phyloP scores from a whole-genome alignment of 2,329 filamentous ascomycete species.

The Trichoderma semiorbis region DNA sequence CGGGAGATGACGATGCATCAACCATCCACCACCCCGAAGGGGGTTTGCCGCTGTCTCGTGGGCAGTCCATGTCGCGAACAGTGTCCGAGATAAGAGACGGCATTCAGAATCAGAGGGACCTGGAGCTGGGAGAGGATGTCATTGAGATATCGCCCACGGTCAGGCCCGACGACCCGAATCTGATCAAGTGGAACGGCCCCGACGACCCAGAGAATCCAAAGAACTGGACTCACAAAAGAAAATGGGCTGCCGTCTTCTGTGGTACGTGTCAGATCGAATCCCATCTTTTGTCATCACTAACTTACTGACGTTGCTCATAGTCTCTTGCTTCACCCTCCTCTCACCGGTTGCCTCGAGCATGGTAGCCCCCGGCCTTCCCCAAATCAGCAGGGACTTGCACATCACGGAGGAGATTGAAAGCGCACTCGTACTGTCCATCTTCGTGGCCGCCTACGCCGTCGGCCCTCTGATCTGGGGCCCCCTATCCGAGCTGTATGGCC shows the following conservation, averaged over 20 bases:
- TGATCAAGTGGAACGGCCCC: constrained; percentile 50
- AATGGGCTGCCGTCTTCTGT: constrained; percentile 53
- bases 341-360: constrained; percentile 58
- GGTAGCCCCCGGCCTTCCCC: constrained; percentile 48
- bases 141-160: constrained; percentile 25
- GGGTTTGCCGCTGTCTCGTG: not conserved
- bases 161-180: constrained; percentile 33
- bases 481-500: constrained; percentile 57
- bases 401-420: constrained; percentile 44
- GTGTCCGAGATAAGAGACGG: constrained; percentile 41
- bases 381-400: constrained; percentile 52
- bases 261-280: constrained; percentile 20
- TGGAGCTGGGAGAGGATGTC: constrained; percentile 30
- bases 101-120: constrained; percentile 33
- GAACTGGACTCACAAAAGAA: constrained; percentile 54
- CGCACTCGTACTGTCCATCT: constrained; percentile 42
- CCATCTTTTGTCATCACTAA: not conserved
- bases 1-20: not conserved
- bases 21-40: not conserved
- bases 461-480: constrained; percentile 63
- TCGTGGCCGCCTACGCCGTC: constrained; percentile 46
- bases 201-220: constrained; percentile 49
- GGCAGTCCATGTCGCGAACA: constrained; percentile 28
- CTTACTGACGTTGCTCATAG: constrained; percentile 15
- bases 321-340: constrained; percentile 58